These are phyloP conservation scores for Rhizophora mangle DNA, from an alignment of 345 rosid genomes.

Conservation along the genomic window DNA sequence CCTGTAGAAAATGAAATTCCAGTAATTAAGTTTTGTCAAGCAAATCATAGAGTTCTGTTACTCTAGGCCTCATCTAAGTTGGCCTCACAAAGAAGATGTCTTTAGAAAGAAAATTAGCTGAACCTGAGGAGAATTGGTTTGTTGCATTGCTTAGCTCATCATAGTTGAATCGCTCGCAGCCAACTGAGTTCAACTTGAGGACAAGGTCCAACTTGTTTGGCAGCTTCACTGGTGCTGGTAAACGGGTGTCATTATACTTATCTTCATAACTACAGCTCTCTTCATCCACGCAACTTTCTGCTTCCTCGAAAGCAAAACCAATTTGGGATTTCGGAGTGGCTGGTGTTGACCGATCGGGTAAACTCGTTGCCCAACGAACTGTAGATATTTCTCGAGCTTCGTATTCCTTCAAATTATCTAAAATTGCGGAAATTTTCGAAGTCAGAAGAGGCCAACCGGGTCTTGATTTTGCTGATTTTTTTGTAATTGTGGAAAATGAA, in stretches of 20 bases:
- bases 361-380: conserved; percentile 1
- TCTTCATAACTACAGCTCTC: not conserved
- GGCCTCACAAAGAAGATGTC: no score
- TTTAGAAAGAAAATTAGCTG: not conserved
- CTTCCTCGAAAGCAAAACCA: not conserved
- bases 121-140: conserved; percentile 23
- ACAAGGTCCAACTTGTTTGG: conserved; percentile 9
- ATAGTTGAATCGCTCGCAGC: conserved; percentile 20
- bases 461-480: conserved; percentile 10
- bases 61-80: no score
- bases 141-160: conserved; percentile 23
- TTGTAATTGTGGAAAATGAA: conserved; percentile 7
- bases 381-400: conserved; percentile 1
- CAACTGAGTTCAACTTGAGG: conserved; percentile 4
- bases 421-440: conserved; percentile 11
- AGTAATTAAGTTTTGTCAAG: not conserved
- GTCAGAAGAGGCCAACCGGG: conserved; percentile 48
- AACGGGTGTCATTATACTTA: not conserved
- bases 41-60: not conserved
- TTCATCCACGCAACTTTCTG: not conserved
- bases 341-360: not conserved
- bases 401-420: conserved; percentile 21
- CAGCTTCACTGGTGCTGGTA: conserved; percentile 12
- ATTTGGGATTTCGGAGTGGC: conserved; percentile 1
- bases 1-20: conserved; percentile 5